Base-by-base conservation (phyloP, 2,329 filamentous ascomycete species). In the Stachybotrys chlorohalonatus region DNA sequence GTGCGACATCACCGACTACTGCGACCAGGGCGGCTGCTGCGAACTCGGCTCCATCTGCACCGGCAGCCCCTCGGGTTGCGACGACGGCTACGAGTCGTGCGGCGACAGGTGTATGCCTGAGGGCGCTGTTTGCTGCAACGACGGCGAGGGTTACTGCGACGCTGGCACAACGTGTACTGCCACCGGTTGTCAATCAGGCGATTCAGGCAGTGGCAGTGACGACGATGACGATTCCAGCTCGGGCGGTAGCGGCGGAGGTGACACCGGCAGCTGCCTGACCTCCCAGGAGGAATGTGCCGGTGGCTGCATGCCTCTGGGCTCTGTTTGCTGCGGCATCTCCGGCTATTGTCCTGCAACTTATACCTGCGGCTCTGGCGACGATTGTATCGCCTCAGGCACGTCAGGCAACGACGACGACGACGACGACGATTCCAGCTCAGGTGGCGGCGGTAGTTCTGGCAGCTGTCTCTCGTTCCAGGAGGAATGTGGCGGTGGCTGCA, bases 21-120 rank as follows among this genome's bases (percentile, higher is more conserved):
- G 69, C 54, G 55, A 59, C 42, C 7, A 48, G 3, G 57, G 60
- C 6, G 68, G 68, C n/a, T 72, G 69, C 60, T 72, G 69, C 52
- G 56, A 58, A 11, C 52, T 58, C n/a, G 70, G 70, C 52, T 55
- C 66, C 52, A 54, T 62, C 17, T 72, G 69, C 59, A 56, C 60
- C 5, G 67, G 68, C n/a, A n/a, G 54, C 11, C 60, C 65, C 8
- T 54, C 58, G 1, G 63, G 61, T 15, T 69, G 66, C n/a, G 49
- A 51, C 7, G 15, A 57, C 0, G 66, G 61, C 47, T 60, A 65
- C 42, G 60, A 56, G 6, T 53, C 59, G 11, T 70, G 68, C 53
- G 60, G 60, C 31, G 47, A 52, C 46, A 64, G 54, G n/a, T 71
- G 69, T 55, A 66, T 70, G 49, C 68, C 70, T 0, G 53, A 58